phyloP scores from a whole-genome alignment of 2,329 filamentous ascomycete species.

The Alternaria alternata region DNA sequence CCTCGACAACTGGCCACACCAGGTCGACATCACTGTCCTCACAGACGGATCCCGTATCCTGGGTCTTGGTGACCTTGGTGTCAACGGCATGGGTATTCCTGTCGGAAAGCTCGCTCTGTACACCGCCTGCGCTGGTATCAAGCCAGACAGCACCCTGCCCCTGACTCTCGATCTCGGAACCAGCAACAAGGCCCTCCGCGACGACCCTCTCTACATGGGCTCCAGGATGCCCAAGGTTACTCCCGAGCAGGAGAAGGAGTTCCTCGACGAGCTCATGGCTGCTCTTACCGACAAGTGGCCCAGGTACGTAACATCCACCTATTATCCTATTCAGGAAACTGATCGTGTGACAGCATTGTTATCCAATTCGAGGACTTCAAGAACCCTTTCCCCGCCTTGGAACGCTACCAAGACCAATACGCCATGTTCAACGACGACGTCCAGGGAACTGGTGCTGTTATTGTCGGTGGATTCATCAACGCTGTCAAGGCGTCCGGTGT shows the following conservation, averaged over 20 bases:
- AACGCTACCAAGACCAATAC: constrained; percentile 86
- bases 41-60: constrained; percentile 94
- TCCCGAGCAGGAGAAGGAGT: constrained; percentile 81
- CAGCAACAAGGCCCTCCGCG: constrained; percentile 67
- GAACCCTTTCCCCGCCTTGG: constrained; percentile 92
- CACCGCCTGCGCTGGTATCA: constrained; percentile 93
- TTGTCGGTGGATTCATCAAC: constrained; percentile 81
- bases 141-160: constrained; percentile 73
- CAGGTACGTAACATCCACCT: constrained; percentile 57
- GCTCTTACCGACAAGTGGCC: constrained; percentile 82
- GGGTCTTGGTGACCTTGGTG: constrained; percentile 91
- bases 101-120: constrained; percentile 97
- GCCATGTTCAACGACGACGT: constrained; percentile 99
- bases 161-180: constrained; percentile 71
- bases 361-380: constrained; percentile 99
- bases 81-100: constrained; percentile 97
- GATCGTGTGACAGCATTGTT: constrained; percentile 63
- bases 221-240: constrained; percentile 83
- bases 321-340: constrained; percentile 31
- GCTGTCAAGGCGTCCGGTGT: constrained; percentile 85
- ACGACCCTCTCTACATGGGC: constrained; percentile 92
- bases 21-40: constrained; percentile 95
- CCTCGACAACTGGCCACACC: constrained; percentile 91
- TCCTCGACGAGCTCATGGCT: constrained; percentile 97
- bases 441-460: constrained; percentile 95